Base-by-base conservation (phyloP, 2,329 filamentous ascomycete species). In the Blastomyces parvus region DNA sequence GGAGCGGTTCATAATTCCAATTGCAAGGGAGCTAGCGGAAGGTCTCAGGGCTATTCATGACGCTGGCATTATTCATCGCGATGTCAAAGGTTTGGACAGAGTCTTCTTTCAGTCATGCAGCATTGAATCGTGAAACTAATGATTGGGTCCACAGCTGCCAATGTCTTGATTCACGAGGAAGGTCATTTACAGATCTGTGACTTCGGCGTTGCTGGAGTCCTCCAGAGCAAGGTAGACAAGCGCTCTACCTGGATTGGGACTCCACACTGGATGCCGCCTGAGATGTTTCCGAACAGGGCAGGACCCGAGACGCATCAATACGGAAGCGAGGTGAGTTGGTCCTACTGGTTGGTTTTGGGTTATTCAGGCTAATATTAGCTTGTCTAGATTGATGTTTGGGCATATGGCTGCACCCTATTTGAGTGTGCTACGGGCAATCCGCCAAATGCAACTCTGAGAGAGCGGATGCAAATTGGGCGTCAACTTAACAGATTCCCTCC, bases 241-340 rank as follows among this genome's bases (percentile, higher is more conserved):
- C 79, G 85, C 62, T 82, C 82, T 11, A 88, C 85, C 4, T 85
- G 87, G 71, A 83, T 88, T 60, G 85, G 85, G 30, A 88, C 85
- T 3, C 83, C 84, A 2, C 82, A 86, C 69, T 88, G 84, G 83
- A 86, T 88, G 84, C 82, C 85, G 6, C 84, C 83, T 4, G 85
- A 88, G 70, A 78, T 87, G 71, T 80, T 80, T 65, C 69, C 74
- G 55, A 72, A 70, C 55, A 70, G 70, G 3, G 69, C 71, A 11
- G 66, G 64, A 6, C 74, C 75, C 62, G 60, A 25, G 33, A 76
- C 74, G 8, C 76, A 78, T 61, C 73, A 77, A 59, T 81, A 81
- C 63, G 77, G 78, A 14, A 80, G 78, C 63, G 79, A 81, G 68
- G 77, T 78, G 63, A 68, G 74, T 68, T 19, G 11, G 19, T 33